phyloP scores from a whole-genome alignment of 345 rosid genomes.

The Punica granatum region DNA sequence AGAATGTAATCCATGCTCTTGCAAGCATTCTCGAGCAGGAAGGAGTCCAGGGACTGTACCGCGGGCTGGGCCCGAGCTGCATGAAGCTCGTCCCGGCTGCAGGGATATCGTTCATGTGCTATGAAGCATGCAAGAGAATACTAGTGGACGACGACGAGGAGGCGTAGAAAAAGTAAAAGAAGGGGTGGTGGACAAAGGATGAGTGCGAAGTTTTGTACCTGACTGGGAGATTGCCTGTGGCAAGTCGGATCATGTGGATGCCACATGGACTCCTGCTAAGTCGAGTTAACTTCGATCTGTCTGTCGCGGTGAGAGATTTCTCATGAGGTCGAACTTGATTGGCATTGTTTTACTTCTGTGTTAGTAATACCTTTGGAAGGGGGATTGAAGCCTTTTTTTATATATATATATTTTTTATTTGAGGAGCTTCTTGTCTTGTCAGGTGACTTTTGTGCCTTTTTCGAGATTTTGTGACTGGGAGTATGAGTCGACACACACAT shows the following conservation, averaged over 20 bases:
- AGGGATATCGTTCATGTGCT: conserved; percentile 98
- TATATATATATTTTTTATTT: not conserved
- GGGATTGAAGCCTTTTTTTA: not conserved
- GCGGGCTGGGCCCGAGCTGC: conserved; percentile 93
- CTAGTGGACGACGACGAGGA: conserved; percentile 58
- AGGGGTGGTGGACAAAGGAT: not conserved
- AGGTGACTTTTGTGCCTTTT: not conserved
- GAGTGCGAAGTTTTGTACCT: not conserved
- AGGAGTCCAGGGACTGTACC: conserved; percentile 75
- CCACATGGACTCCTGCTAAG: not conserved
- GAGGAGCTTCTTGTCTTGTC: not conserved
- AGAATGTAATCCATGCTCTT: conserved; percentile 74
- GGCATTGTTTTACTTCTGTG: not conserved
- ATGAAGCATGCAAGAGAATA: conserved; percentile 88
- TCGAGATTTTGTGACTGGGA: not conserved
- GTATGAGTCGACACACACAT: not conserved
- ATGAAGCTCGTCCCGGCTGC: conserved; percentile 96
- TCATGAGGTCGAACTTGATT: not conserved
- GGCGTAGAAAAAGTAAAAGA: conserved; percentile 16
- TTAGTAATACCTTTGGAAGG: not conserved
- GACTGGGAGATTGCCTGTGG: not conserved
- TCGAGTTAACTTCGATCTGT: not conserved
- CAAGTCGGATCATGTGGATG: not conserved
- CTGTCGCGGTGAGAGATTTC: not conserved
- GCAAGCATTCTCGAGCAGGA: conserved; percentile 72